Base-by-base conservation (phyloP, 331 rosid genomes). In the Quercus tomentella region DNA sequence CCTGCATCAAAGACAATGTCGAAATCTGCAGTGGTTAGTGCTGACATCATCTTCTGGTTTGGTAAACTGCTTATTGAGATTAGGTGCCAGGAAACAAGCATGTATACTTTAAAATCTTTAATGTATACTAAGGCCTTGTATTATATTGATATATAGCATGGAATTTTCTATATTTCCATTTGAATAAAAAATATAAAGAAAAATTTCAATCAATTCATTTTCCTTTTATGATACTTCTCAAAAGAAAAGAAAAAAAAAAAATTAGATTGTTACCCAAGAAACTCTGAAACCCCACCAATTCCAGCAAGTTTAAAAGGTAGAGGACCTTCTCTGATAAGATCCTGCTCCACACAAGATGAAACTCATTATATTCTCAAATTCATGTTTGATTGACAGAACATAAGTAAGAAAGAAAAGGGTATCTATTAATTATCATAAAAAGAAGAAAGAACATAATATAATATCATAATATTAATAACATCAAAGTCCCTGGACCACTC, bases 231-330 rank as follows among this genome's bases (percentile, higher is more conserved):
- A 72, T 65, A 56, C 76, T 78, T 5, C 41, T 58, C 69, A 45
- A 43, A 79, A 71, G 73, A 35, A 72, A 62, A 65, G 37, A 37
- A 5, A 22, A 6, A 6, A 2, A 35, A 7, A 37, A 7, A 35
- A 75, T 37, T 23, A 70, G 79, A 75, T 57, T 77, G 26, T 84
- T 75, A 91, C 97, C 97, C 97, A 61, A 95, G 97, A 83, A 95
- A 95, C 81, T 92, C 98, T 20, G 94, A 92, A 68, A 92, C 74
- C 21, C 98, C 97, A 26, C 97, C 97, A 68, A 95, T 92, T 78
- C 98, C 98, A 54, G 98, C 96, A 85, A 95, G 90, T 76, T 89
- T 89, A 79, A 95, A 88, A 58, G 97, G 91, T 83, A 79, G 80
- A 30, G 96, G 89, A 71, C 98, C 98, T 88, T 93, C 99, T 76